These are phyloP conservation scores for Solanum chiquidenum DNA, from an alignment of 257 asterid species.

Conservation along the genomic window DNA sequence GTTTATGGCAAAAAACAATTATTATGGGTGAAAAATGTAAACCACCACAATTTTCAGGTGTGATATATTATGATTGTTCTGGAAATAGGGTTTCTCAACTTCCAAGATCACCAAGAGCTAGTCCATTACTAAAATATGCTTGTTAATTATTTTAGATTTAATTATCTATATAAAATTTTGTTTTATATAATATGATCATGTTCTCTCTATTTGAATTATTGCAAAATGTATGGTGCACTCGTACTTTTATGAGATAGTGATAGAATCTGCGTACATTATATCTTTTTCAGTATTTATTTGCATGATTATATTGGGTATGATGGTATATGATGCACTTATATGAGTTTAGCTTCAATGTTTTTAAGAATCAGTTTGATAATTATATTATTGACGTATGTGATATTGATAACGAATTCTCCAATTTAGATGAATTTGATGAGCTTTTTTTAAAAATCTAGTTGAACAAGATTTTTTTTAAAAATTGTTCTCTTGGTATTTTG, in stretches of 20 bases:
- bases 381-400: too few species aligned
- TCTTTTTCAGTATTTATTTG: too few species aligned
- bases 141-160: background rate
- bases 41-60: constrained; percentile 81
- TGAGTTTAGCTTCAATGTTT: too few species aligned
- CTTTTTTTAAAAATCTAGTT: background rate
- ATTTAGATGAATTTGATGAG: background rate
- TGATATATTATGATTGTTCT: constrained; percentile 45
- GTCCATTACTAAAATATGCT: constrained; percentile 18
- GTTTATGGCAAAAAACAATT: constrained; percentile 79
- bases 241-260: background rate
- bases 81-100: constrained; percentile 69
- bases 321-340: background rate
- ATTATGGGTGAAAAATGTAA: constrained; percentile 79
- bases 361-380: too few species aligned
- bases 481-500: background rate
- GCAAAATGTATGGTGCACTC: background rate
- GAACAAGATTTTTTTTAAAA: background rate
- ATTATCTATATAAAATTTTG: background rate
- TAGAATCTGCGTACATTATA: too few species aligned
- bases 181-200: background rate
- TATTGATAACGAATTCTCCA: background rate
- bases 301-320: too few species aligned
- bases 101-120: constrained; percentile 65
- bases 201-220: background rate